Evolutionary conservation across 805 yeast species (phyloP).

Genomic region (Debaryomyces prosopidis): DNA sequence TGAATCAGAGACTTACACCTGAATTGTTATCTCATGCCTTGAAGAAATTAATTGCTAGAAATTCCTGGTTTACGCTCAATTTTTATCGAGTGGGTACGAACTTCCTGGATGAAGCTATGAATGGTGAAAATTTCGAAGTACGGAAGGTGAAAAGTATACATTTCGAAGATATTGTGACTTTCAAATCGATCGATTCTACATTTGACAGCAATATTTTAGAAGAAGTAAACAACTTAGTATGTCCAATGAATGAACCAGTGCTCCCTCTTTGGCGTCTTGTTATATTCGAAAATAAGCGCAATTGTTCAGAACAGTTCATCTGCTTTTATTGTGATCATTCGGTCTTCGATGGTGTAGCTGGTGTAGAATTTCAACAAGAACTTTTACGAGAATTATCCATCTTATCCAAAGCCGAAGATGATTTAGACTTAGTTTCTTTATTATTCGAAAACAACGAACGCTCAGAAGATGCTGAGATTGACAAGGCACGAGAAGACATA

Average conservation of each 20-base stretch:
- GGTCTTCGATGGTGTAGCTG: constrained; percentile 35
- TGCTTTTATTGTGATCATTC: constrained; percentile 28
- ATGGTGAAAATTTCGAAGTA: constrained; percentile 12
- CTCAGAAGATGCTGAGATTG: constrained; percentile 5
- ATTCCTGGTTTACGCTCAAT: constrained; percentile 19
- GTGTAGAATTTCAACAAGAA: constrained; percentile 26
- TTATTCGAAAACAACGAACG: constrained; percentile 9
- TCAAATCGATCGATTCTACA: constrained; percentile 5
- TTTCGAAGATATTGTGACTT: constrained; percentile 22
- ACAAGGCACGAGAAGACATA: constrained; percentile 6
- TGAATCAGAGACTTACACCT: constrained; percentile 11
- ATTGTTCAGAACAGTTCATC: constrained; percentile 12
- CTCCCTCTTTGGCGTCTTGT: constrained; percentile 23
- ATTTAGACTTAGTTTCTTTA: neutral
- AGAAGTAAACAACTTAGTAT: constrained; percentile 2
- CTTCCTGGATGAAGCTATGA: constrained; percentile 4
- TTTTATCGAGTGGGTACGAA: constrained; percentile 11
- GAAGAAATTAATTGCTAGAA: constrained; percentile 10
- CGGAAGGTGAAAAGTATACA: constrained; percentile 15
- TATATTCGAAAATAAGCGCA: constrained; percentile 10
- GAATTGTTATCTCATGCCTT: constrained; percentile 20
- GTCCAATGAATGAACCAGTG: constrained; percentile 7
- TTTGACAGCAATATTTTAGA: constrained; percentile 15
- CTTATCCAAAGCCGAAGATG: constrained; percentile 8
- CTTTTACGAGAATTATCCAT: constrained; percentile 14